These are phyloP conservation scores for Colletotrichum lupini DNA, from an alignment of 2,329 filamentous ascomycete species.

Conservation along the genomic window DNA sequence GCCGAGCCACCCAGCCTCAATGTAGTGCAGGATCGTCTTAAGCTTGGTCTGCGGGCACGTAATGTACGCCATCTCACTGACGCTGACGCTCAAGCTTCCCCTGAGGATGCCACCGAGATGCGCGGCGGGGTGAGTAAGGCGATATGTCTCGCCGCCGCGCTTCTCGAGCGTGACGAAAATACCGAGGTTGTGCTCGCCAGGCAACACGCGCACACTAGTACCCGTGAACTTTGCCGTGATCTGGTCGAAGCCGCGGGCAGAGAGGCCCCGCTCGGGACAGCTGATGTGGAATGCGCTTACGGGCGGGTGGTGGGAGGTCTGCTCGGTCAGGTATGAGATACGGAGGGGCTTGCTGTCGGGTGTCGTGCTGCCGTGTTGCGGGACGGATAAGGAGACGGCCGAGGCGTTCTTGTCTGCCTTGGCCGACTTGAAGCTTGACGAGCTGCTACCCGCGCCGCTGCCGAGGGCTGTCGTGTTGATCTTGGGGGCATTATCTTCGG, in stretches of 20 bases:
- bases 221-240: constrained; percentile 98
- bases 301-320: constrained; percentile 97
- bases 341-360: constrained; percentile 68
- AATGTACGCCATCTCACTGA: constrained; percentile 89
- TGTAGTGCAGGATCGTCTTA: constrained; percentile 92
- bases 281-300: constrained; percentile 96
- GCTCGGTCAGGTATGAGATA: constrained; percentile 95
- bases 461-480: constrained; percentile 64
- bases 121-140: constrained; percentile 93
- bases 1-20: constrained; percentile 95
- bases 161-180: constrained; percentile 92
- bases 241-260: constrained; percentile 92
- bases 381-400: constrained; percentile 62
- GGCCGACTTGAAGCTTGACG: constrained; percentile 59
- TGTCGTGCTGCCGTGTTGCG: constrained; percentile 56
- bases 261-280: constrained; percentile 90
- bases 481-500: constrained; percentile 79
- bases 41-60: constrained; percentile 90
- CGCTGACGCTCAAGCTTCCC: constrained; percentile 88
- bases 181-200: constrained; percentile 92
- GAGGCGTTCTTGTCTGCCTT: constrained; percentile 57
- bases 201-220: constrained; percentile 89
- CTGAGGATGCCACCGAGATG: constrained; percentile 89
- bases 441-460: constrained; percentile 52
- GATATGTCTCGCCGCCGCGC: constrained; percentile 88